A percentile compares a stretch with the other conserved stretches of the same genome.
phyloP scores from a whole-genome alignment of 768 basidiomycete genomes.

The Lenzites betulinus region DNA sequence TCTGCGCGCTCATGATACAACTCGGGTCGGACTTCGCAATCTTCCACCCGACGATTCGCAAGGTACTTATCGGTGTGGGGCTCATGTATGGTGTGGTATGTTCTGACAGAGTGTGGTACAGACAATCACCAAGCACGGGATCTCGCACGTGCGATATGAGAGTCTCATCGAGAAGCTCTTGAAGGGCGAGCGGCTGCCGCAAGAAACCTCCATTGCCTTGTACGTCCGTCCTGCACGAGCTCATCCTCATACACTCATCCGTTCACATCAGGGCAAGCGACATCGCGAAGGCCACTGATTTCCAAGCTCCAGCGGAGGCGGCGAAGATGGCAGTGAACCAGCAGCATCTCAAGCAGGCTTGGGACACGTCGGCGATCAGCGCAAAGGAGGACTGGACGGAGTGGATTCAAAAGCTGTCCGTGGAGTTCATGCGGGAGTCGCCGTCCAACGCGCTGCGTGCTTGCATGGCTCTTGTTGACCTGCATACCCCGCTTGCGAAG shows the following conservation, averaged over 20 bases:
- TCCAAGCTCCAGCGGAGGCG: conserved; percentile 77
- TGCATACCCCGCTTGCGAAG: conserved; percentile 86
- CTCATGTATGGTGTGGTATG: neutral
- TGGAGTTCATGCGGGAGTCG: conserved; percentile 97
- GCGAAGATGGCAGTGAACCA: conserved; percentile 94
- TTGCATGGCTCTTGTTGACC: conserved; percentile 91
- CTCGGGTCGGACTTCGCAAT: conserved; percentile 97
- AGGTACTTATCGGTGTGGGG: conserved; percentile 59
- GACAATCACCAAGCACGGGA: conserved; percentile 75
- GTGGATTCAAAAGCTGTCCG: conserved; percentile 92
- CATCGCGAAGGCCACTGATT: conserved; percentile 64
- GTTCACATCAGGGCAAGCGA: conserved; percentile 49
- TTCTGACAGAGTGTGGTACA: conserved; percentile 33
- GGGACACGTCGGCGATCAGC: conserved; percentile 80
- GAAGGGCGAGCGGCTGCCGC: conserved; percentile 88
- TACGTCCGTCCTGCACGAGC: neutral
- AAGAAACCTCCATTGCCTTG: conserved; percentile 48
- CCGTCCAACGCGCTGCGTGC: conserved; percentile 98
- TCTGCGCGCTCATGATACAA: conserved; percentile 90
- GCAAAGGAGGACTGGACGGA: conserved; percentile 91
- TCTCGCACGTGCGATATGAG: conserved; percentile 85
- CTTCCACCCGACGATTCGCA: conserved; percentile 96
- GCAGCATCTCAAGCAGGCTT: conserved; percentile 94
- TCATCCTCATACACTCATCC: conserved; percentile 50
- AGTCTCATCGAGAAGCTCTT: conserved; percentile 84